Percentiles rank a stretch among this genome's conserved stretches.
These are phyloP conservation scores for Podospora bellae-mahoneyi DNA, from an alignment of 495 filamentous ascomycete species.

Conservation along the genomic window DNA sequence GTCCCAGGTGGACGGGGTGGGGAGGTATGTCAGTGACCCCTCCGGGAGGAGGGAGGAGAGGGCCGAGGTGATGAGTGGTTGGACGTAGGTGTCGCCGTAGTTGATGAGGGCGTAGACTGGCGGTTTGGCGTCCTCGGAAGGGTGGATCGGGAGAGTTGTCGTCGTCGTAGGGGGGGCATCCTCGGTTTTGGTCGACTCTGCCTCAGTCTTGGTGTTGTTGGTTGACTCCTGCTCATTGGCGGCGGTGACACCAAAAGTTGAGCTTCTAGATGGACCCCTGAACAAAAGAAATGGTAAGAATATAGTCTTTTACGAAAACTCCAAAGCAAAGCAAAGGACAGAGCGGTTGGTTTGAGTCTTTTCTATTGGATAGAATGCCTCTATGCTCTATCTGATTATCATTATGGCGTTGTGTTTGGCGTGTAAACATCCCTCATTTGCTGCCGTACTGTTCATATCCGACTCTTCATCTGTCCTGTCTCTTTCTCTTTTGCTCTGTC, in stretches of 20 bases:
- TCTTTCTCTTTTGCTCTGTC: constrained; percentile 10
- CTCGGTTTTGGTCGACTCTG: background rate
- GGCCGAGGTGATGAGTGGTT: constrained; percentile 72
- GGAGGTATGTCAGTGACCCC: constrained; percentile 32
- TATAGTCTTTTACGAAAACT: background rate
- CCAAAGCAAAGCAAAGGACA: background rate
- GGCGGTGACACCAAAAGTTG: background rate
- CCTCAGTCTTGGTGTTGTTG: too few relatives aligned
- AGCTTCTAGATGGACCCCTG: background rate
- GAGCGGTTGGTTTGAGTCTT: background rate
- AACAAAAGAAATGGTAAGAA: constrained; percentile 4
- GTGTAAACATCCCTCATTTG: background rate
- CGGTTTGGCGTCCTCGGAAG: constrained; percentile 22
- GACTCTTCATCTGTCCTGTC: background rate
- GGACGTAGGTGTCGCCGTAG: constrained; percentile 83
- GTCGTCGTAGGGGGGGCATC: background rate
- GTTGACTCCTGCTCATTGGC: background rate
- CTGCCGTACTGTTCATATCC: constrained; percentile 9
- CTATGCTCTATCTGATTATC: constrained; percentile 29
- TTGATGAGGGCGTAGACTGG: constrained; percentile 68
- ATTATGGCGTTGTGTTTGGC: constrained; percentile 4
- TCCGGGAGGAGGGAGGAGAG: constrained; percentile 59
- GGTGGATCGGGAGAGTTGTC: background rate
- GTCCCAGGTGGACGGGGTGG: constrained; percentile 21
- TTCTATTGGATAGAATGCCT: constrained; percentile 12